These are phyloP conservation scores for Zelonia costaricensis DNA, from an alignment of 208 protist species.

Conservation along the genomic window DNA sequence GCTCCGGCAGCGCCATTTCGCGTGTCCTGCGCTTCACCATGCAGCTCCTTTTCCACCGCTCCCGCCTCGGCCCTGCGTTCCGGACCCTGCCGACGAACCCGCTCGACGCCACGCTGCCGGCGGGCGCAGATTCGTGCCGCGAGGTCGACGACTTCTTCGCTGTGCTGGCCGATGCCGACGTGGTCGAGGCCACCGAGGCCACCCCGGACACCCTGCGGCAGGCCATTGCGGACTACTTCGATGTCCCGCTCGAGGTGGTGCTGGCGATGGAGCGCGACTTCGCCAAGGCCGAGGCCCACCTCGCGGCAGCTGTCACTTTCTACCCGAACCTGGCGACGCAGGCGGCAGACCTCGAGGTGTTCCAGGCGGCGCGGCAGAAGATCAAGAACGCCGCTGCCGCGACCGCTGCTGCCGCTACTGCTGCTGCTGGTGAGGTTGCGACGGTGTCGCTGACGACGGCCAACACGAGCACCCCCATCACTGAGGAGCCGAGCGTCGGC, in stretches of 20 bases:
- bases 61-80: slow-evolving; percentile 40
- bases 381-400: background rate
- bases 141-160: slow-evolving; percentile 39
- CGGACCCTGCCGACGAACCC: slow-evolving; percentile 53
- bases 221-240: slow-evolving; percentile 58
- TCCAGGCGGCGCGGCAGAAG: slow-evolving; percentile 4
- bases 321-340: slow-evolving; percentile 23
- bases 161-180: slow-evolving; percentile 19
- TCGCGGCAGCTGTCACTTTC: slow-evolving; percentile 38
- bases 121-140: slow-evolving; percentile 14
- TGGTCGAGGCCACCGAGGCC: slow-evolving; percentile 10
- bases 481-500: background rate
- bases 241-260: slow-evolving; percentile 33
- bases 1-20: slow-evolving; percentile 42
- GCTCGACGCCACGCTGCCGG: slow-evolving; percentile 36
- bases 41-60: slow-evolving; percentile 52
- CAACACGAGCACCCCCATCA: background rate
- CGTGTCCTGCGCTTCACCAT: slow-evolving; percentile 67
- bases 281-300: slow-evolving; percentile 35
- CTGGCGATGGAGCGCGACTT: slow-evolving; percentile 67
- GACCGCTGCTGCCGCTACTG: background rate
- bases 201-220: slow-evolving; percentile 30
- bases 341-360: slow-evolving; percentile 11
- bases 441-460: slow-evolving; percentile 1
- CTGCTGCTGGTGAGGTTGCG: background rate